Evolutionary conservation across 2,329 filamentous ascomycete species (phyloP).

Genomic region (Microcyclospora pomicola): DNA sequence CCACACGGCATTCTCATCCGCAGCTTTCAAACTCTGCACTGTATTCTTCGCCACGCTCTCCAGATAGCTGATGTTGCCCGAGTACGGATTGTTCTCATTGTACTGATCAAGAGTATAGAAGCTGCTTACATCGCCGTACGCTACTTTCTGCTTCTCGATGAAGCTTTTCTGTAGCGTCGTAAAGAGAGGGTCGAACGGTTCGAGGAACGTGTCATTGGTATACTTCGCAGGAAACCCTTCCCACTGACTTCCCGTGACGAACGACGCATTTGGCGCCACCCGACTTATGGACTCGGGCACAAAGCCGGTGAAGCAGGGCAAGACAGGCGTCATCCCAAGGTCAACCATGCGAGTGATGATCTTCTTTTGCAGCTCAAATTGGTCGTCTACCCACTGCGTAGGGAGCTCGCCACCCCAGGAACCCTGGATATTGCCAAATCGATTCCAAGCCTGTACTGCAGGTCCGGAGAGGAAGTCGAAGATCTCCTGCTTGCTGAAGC

Average conservation of each 20-base stretch:
- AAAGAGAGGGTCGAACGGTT: conserved; percentile 33
- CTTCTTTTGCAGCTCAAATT: conserved; percentile 36
- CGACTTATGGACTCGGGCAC: conserved; percentile 31
- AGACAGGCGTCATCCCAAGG: conserved; percentile 39
- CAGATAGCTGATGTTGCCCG: conserved; percentile 32
- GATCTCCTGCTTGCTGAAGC: conserved; percentile 33
- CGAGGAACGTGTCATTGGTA: conserved; percentile 35
- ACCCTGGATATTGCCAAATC: conserved; percentile 41
- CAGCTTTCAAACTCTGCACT: conserved; percentile 34
- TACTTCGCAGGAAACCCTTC: conserved; percentile 28
- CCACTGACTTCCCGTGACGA: conserved; percentile 34
- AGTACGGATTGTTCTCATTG: conserved; percentile 38
- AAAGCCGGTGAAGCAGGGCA: conserved; percentile 39
- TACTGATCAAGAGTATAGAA: conserved; percentile 41
- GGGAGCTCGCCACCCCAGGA: conserved; percentile 36
- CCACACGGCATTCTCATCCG: conserved; percentile 37
- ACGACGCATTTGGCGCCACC: conserved; percentile 29
- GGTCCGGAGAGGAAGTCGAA: conserved; percentile 36
- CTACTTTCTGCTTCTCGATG: conserved; percentile 32
- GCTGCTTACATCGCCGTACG: conserved; percentile 35
- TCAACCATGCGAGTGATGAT: conserved; percentile 38
- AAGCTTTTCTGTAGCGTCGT: conserved; percentile 32
- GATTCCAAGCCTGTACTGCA: conserved; percentile 40
- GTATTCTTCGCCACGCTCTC: conserved; percentile 31
- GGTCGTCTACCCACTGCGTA: conserved; percentile 32